These are phyloP conservation scores for Buddleja alternifolia DNA, from an alignment of 257 asterid genomes.

Conservation along the genomic window DNA sequence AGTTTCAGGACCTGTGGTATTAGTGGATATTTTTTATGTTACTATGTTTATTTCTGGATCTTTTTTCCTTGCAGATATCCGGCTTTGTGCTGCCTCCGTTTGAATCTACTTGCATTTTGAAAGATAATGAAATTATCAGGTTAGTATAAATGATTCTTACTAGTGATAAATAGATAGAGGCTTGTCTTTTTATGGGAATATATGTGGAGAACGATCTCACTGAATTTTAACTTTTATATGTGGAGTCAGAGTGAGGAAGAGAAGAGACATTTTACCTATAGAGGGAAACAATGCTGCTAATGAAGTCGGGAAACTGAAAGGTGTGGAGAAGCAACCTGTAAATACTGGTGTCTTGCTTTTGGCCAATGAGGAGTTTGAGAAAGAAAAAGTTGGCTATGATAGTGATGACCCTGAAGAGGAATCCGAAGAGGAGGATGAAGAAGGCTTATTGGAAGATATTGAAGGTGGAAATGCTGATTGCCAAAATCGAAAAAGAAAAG, in stretches of 20 bases:
- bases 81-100: conserved; percentile 80
- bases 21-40: not conserved
- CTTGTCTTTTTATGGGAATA: not conserved
- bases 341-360: conserved; percentile 56
- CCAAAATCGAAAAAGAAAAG: conserved; percentile 68
- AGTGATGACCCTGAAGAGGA: conserved; percentile 54
- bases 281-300: conserved; percentile 47
- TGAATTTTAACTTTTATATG: conserved; percentile 16
- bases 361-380: conserved; percentile 74
- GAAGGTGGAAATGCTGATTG: conserved; percentile 41
- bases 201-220: conserved; percentile 17
- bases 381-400: conserved; percentile 65
- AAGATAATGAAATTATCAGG: conserved; percentile 80
- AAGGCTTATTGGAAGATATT: conserved; percentile 33
- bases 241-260: conserved; percentile 67
- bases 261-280: conserved; percentile 40
- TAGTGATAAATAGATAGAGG: not conserved
- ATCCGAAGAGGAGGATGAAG: conserved; percentile 38
- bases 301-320: conserved; percentile 43
- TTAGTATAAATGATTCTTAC: conserved; percentile 31
- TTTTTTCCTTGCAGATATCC: conserved; percentile 63
- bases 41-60: conserved; percentile 6
- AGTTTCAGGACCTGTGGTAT: not conserved
- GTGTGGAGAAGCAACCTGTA: conserved; percentile 48
- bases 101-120: conserved; percentile 68